Evolutionary conservation across 2,329 filamentous ascomycete genomes (phyloP), one percentile per base, ranked within the genome.

Genomic region (Sarocladium kiliense): DNA sequence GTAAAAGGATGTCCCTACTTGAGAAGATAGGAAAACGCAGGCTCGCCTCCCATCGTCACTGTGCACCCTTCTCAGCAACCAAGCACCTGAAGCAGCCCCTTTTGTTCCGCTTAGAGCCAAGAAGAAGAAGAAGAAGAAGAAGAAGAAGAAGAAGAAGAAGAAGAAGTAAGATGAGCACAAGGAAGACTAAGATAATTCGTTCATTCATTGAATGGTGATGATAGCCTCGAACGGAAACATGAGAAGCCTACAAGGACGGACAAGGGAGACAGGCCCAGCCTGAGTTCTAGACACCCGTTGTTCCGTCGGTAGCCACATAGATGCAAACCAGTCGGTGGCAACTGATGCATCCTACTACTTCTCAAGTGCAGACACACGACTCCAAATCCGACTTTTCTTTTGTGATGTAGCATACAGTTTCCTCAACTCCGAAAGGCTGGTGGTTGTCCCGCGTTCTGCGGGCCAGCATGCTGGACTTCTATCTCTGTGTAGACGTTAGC

Each of bases 401-500:
- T 27, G 10, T n/a, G 9, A 16, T 47, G 44, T 23, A 47, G 44
- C 25, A 12, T 47, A 44, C 39, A 44, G 18, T 44, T 44, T 23
- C 39, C 39, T 44, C 19, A 11, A 23, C 19, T 23, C 39, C 36
- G 36, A 39, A 39, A 39, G 36, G 11, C 36, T 39, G 11, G 36
- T 16, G 7, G n/a, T 32, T 12, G 30, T 32, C 30, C 30, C 30
- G 30, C 30, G 30, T 12, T 23, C 18, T 4, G 25, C 44, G 12
- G 26, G 21, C 21, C n/a, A 19, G 10, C 23, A 32, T 19, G 23
- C 23, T 51, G 14, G 14, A 9, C 14, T 9, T 32, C 30, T 51
- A 51, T 51, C 47, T 65, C 66, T 64, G 64, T 67, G 57, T n/a
- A 25, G 56, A 27, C 25, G 57, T 67, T 62, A 69, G 65, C 60